phyloP scores from a whole-genome alignment of 2,329 filamentous ascomycete species.

The Neoscytalidium dimidiatum region DNA sequence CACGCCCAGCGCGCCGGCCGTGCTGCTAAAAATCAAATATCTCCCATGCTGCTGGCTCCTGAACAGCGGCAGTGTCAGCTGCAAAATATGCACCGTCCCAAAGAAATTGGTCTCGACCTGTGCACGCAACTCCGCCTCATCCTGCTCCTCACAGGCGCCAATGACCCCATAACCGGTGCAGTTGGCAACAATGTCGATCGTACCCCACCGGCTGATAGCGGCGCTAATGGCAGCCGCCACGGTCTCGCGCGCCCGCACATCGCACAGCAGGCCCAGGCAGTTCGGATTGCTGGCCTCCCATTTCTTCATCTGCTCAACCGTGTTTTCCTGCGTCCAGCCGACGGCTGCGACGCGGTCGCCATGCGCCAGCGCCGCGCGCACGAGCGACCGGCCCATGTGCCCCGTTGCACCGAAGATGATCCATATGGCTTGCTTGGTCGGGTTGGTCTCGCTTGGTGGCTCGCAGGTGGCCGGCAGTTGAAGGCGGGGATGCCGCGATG shows the following conservation, averaged over 20 bases:
- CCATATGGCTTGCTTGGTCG: conserved; percentile 80
- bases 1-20: conserved; percentile 87
- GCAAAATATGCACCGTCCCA: conserved; percentile 90
- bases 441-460: conserved; percentile 71
- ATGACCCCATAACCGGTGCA: conserved; percentile 93
- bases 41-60: conserved; percentile 71
- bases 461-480: conserved; percentile 82
- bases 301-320: conserved; percentile 70
- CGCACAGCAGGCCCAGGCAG: conserved; percentile 81
- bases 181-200: conserved; percentile 21
- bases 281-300: conserved; percentile 56
- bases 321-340: conserved; percentile 78
- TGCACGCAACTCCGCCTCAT: conserved; percentile 89
- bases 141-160: conserved; percentile 93
- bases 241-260: conserved; percentile 80
- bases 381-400: conserved; percentile 89
- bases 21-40: conserved; percentile 94
- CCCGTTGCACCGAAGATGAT: conserved; percentile 97
- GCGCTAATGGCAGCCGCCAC: conserved; percentile 71
- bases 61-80: conserved; percentile 85
- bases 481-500: conserved; percentile 44
- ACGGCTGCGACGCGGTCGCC: conserved; percentile 86
- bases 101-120: conserved; percentile 99
- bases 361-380: conserved; percentile 76
- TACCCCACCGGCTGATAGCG: conserved; percentile 73